Evolutionary conservation across 495 filamentous ascomycete genomes (phyloP).

Genomic region (Podospora pseudopauciseta): DNA sequence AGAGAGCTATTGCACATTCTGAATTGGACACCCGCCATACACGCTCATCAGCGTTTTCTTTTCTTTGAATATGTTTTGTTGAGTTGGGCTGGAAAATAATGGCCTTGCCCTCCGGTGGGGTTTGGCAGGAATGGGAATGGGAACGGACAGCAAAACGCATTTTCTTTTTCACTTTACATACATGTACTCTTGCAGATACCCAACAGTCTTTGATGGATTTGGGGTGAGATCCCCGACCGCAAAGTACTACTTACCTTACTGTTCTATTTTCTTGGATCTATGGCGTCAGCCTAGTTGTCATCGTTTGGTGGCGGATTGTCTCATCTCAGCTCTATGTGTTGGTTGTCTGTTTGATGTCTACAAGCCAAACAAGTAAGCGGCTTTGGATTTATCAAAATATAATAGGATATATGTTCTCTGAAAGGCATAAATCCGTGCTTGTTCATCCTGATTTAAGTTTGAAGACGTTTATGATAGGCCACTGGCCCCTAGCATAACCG

Average conservation of each 20-base stretch:
- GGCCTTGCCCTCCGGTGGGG: neutral
- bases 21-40: neutral
- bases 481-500: too few relatives aligned
- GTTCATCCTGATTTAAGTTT: too few relatives aligned
- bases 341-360: too few relatives aligned
- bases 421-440: too few relatives aligned
- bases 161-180: neutral
- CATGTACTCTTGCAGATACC: neutral
- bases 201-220: neutral
- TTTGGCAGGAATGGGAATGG: neutral
- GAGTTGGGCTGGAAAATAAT: neutral
- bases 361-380: too few relatives aligned
- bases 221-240: neutral
- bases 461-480: too few relatives aligned
- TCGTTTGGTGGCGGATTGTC: too few relatives aligned
- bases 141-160: conserved; percentile 12
- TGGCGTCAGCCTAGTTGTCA: too few relatives aligned
- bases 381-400: too few relatives aligned
- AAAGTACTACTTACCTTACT: neutral
- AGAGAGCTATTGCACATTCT: neutral
- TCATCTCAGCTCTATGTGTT: too few relatives aligned
- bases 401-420: too few relatives aligned
- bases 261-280: neutral
- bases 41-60: conserved; percentile 5
- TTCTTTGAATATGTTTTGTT: neutral